Evolutionary conservation across 495 filamentous ascomycete species (phyloP).

Genomic region (Antarctomyces pellizariae): DNA sequence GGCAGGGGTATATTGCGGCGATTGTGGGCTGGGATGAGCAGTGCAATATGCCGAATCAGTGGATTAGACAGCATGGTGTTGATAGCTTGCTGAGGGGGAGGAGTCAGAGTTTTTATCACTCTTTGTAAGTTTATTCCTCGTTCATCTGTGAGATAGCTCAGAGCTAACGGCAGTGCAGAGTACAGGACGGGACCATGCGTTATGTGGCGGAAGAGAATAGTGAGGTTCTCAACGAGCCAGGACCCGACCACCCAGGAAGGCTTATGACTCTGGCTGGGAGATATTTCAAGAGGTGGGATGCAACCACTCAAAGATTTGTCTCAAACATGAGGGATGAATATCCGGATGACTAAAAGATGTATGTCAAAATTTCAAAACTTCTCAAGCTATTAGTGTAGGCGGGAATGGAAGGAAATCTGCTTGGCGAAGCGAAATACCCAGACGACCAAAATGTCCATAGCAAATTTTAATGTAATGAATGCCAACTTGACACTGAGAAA

Average conservation of each 20-base stretch:
- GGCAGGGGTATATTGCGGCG: constrained; percentile 57
- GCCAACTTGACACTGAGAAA: no score
- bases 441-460: no score
- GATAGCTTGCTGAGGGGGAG: constrained; percentile 36
- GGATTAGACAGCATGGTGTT: constrained; percentile 34
- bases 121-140: constrained; percentile 34
- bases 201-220: constrained; percentile 84
- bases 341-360: constrained; percentile 43
- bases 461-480: no score
- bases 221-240: constrained; percentile 33
- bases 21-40: constrained; percentile 64
- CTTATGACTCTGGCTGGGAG: constrained; percentile 54
- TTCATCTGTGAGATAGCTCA: constrained; percentile 6
- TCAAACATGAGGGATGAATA: constrained; percentile 74
- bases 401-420: no score
- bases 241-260: constrained; percentile 19
- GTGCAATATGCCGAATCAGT: constrained; percentile 30
- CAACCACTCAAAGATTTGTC: constrained; percentile 38
- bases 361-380: neutral
- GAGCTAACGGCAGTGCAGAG: no score
- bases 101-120: constrained; percentile 63
- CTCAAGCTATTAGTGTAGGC: neutral
- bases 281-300: constrained; percentile 77
- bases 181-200: constrained; percentile 44
- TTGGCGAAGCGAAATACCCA: no score